These are phyloP conservation scores for Neostapfia colusana DNA, from an alignment of 176 grass and related monocot species.

Conservation along the genomic window DNA sequence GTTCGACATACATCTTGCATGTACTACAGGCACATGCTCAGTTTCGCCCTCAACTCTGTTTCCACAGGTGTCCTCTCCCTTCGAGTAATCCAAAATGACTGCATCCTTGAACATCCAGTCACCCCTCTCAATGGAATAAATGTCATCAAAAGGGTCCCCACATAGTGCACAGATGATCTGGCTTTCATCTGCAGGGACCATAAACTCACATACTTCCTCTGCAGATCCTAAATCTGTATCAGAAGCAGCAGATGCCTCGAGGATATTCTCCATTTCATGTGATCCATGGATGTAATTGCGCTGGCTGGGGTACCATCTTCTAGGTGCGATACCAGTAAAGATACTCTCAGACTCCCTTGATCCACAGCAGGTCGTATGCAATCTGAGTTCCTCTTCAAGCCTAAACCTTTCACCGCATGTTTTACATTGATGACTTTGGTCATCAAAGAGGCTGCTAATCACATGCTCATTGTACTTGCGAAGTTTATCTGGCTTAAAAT, in stretches of 20 bases:
- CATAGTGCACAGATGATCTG: constrained; percentile 86
- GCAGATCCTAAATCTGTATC: constrained; percentile 43
- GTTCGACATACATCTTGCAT: constrained; percentile 48
- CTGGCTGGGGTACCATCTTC: constrained; percentile 71
- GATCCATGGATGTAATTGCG: constrained; percentile 51
- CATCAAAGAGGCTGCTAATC: constrained; percentile 66
- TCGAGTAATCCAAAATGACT: constrained; percentile 51
- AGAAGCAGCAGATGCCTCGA: constrained; percentile 36
- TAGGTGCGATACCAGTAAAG: constrained; percentile 43
- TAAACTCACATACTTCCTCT: constrained; percentile 59
- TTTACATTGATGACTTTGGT: constrained; percentile 64
- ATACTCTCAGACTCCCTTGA: constrained; percentile 40
- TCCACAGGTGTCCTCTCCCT: constrained; percentile 31
- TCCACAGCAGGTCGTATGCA: constrained; percentile 52
- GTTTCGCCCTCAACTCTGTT: constrained; percentile 11
- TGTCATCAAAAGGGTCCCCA: constrained; percentile 82
- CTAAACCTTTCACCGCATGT: constrained; percentile 75
- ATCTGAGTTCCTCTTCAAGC: constrained; percentile 56
- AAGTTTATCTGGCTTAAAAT: constrained; percentile 77
- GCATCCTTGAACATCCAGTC: constrained; percentile 93
- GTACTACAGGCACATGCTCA: constrained; percentile 37
- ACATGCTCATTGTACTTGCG: constrained; percentile 70
- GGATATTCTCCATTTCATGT: constrained; percentile 34
- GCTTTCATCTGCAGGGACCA: constrained; percentile 88
- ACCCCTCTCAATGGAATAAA: constrained; percentile 60